Base-by-base conservation (phyloP, 805 yeast species). In the Saturnispora mendoncae region DNA sequence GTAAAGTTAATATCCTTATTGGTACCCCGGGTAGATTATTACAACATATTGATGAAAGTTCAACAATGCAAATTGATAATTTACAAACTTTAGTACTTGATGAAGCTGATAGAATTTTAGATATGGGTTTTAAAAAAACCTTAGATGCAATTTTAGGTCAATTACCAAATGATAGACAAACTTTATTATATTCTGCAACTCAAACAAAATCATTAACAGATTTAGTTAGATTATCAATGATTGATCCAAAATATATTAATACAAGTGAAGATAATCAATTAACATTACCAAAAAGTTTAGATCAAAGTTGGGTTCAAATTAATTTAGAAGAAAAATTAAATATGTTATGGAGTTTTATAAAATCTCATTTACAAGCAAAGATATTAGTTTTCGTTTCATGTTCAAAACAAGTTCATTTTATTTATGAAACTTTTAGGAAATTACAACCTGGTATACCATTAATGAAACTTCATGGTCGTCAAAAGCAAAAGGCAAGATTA, bases 11-110 rank as follows among this genome's bases (percentile, higher is more conserved):
- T 59, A 83, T 87, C 33, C 66, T 87, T 42, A 81, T 87, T 25
- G 92, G 95, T 12, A 87, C 97, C 0, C 97, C 97, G 0, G 97
- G 97, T 3, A 70, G 97, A 57, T 62, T 87, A 15, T 66, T 88
- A 35, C 97, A 87, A 57, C 96, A 87, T 57, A 71, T 87, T 74
- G 94, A 88, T 57, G 94, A 88, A 57, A 78, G 94, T 6, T 80
- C 81, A 1, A 86, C 86, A 1, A 72, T 87, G 58, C 88, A 81
- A 51, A 65, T 81, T 8, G 67, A 78, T 18, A 84, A 84, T 55
- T 62, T 87, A 46, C 90, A 87, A 60, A 73, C 81, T 56, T 63
- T 87, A 34, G 87, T 87, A 2, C 61, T 87, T 39, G 97, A 87
- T 60, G 97, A 87, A 60, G 96, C 96, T 0, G 97, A 87, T 56